Evolutionary conservation across 1,139 yeast genomes (phyloP), one percentile per base, ranked within the genome.

Genomic region (Schwanniomyces etchellsii): DNA sequence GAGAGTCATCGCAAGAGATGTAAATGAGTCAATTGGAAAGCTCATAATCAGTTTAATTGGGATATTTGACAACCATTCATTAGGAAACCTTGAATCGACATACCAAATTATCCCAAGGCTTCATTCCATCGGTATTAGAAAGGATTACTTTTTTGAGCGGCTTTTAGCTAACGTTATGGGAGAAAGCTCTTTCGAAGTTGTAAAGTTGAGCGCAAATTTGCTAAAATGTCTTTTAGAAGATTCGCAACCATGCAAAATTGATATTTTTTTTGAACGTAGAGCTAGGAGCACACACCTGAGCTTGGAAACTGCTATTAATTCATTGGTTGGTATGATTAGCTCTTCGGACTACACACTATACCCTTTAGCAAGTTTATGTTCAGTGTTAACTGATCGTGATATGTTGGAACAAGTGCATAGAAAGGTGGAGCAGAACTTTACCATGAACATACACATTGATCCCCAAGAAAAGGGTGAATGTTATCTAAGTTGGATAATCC

Each of bases 41-140:
- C 56, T 57, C 29, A 57, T 63, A n/a, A 52, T 88, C 14, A 57
- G 55, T 14, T 49, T 84, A 9, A 70, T 86, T 26, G 86, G 83
- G 36, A 39, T 64, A 1, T 66, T 86, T 30, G 45, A 47, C 16
- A 39, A 42, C 9, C 28, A 30, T 12, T 20, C 41, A 4, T 38
- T 48, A 6, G 39, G 50, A 11, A 39, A 48, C 1, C 17, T 39
- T 6, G 66, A 24, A 39, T 71, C n/a, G 33, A 55, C 38, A 33
- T 48, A 50, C 27, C 23, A 29, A 3, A 30, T 59, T 13, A 35
- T 57, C 4, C 38, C 40, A 7, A 48, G 27, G 30, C 65, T 37
- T 28, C 43, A 64, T 2, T 39, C 33, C 2, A 50, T 66, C 14
- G 64, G 65, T 2, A 44, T 60, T 24, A 37, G 47, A 11, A 45